Base-by-base conservation (phyloP, 768 basidiomycete genomes). In the Tricholoma sp. region DNA sequence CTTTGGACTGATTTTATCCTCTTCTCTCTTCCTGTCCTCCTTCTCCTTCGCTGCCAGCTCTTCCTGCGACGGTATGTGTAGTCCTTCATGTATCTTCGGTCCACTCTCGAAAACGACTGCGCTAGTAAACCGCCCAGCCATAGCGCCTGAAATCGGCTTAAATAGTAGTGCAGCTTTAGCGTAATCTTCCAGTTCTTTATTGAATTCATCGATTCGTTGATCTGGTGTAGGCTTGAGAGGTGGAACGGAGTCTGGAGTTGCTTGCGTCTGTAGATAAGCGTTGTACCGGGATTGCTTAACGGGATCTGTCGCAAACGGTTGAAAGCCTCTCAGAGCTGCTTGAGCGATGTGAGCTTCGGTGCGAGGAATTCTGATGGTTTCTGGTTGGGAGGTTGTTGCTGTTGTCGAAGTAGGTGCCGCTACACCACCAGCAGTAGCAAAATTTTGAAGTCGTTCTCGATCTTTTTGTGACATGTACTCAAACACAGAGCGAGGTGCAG, bases 381-480 rank as follows among this genome's bases (percentile, higher is more conserved):
- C 10, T 64, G 69, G 58, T 2, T 63, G 57, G 3, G 67, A 54
- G 12, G 65, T 11, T n/a, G 65, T 54, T 13, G 62, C 53, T 8
- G 65, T 57, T 20, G 66, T 55, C 12, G 77, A 66, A n/a, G 59
- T 29, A 20, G 53, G 37, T 28, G 53, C 33, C 4, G 59, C 34
- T 39, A 59, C 51, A 11, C 55, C 59, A 45, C 70, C 62, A 51
- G 63, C 68, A 6, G 78, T 63, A 11, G 80, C 68, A 28, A 90
- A 80, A 29, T 78, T 79, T 64, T 86, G 78, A 13, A 99, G 78
- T 6, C 95, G 86, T 57, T 97, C 94, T 55, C 85, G 82, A 64
- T 96, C 93, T 64, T 94, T 95, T 60, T 88, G 83, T 0, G 97
- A 96, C 68, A 98, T 84, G 67, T 86, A 98, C 45, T 98, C 95